phyloP scores from a whole-genome alignment of 441 rosid genomes.

The Populus hybrid region DNA sequence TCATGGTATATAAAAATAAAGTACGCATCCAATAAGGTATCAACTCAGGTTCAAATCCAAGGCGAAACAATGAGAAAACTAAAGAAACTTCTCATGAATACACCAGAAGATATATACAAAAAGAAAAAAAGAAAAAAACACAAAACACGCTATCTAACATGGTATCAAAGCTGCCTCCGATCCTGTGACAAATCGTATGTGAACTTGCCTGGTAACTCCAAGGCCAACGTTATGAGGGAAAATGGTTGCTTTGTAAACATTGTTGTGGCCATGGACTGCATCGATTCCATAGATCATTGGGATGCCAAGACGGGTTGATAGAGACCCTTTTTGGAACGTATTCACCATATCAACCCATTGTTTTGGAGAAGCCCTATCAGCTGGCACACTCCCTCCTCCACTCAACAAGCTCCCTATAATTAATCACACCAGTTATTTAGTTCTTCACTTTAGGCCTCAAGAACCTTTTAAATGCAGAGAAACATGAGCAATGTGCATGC shows the following conservation, averaged over 20 bases:
- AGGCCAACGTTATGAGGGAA: constrained; percentile 82
- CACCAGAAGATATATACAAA: not conserved
- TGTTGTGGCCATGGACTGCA: constrained; percentile 78
- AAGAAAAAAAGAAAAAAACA: too few relatives aligned
- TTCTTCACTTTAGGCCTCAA: not conserved
- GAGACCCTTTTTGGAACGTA: constrained; percentile 51
- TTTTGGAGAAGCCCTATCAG: constrained; percentile 42
- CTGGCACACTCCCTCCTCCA: constrained; percentile 68
- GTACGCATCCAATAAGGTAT: too few relatives aligned
- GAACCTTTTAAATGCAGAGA: not conserved
- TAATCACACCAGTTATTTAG: not conserved
- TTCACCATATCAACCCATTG: constrained; percentile 72
- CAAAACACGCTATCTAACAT: not conserved
- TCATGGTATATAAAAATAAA: not conserved
- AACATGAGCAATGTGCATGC: not conserved
- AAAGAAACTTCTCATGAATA: not conserved
- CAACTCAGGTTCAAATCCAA: not conserved
- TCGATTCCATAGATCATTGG: constrained; percentile 78
- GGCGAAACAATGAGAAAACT: not conserved
- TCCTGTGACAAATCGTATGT: not conserved
- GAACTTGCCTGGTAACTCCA: constrained; percentile 66
- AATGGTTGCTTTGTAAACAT: constrained; percentile 60
- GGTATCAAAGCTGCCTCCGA: not conserved
- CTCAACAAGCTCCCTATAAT: constrained; percentile 54
- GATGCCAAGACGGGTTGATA: constrained; percentile 70